These are phyloP conservation scores for Picea glauca DNA, from an alignment of 75 land plant species.

Conservation along the genomic window DNA sequence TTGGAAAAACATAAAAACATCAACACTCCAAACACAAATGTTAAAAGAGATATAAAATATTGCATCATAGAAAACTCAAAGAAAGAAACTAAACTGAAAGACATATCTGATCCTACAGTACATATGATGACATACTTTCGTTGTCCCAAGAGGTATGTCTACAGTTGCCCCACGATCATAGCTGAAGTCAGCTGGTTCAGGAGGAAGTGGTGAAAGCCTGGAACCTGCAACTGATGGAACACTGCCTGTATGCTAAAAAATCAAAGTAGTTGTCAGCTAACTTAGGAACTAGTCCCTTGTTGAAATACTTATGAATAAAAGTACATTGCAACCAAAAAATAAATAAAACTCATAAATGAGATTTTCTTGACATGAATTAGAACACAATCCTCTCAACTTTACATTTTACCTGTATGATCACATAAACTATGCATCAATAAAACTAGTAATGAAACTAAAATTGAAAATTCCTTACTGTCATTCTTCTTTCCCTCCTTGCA, in stretches of 20 bases:
- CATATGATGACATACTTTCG: conserved; percentile 37
- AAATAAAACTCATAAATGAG: not conserved
- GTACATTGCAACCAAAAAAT: not conserved
- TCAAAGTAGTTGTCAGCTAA: conserved; percentile 11
- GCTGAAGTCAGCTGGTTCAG: conserved; percentile 69
- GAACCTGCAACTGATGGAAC: conserved; percentile 58
- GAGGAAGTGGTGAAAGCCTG: conserved; percentile 81
- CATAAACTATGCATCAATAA: not conserved
- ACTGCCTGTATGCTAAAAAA: conserved; percentile 19
- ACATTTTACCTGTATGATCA: not conserved
- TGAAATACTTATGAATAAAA: not conserved
- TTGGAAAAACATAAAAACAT: no score
- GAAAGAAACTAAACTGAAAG: conserved; percentile 1
- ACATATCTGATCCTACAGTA: not conserved
- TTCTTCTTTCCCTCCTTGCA: no score
- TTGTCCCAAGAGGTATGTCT: conserved; percentile 75
- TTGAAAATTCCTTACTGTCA: not conserved
- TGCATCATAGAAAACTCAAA: not conserved
- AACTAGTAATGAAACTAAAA: not conserved
- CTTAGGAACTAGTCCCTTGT: not conserved
- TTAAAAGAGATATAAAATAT: not conserved
- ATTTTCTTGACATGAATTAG: not conserved
- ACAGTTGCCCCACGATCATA: conserved; percentile 52
- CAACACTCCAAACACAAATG: not conserved
- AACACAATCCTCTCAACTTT: not conserved